Percentiles rank a stretch among this genome's conserved stretches.
phyloP scores from a whole-genome alignment of 2,329 filamentous ascomycete genomes.

The Lecanicillium sp. region DNA sequence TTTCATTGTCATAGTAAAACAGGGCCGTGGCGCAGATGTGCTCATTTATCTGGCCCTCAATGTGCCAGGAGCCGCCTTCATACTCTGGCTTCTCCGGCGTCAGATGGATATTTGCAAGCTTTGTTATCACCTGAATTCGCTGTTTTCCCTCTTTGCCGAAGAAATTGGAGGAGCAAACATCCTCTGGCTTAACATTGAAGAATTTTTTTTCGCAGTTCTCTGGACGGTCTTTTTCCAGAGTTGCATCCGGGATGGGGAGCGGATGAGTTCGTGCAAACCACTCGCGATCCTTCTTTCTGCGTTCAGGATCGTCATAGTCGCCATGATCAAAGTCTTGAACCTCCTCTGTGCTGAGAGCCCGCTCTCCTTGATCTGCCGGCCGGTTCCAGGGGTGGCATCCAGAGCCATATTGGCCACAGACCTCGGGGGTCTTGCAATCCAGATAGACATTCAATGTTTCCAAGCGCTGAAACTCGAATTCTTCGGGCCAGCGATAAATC shows the following conservation, averaged over 20 bases:
- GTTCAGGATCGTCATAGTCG: slow-evolving; percentile 13
- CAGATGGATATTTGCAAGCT: slow-evolving; percentile 53
- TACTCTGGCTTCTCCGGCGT: slow-evolving; percentile 49
- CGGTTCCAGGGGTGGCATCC: slow-evolving; percentile 14
- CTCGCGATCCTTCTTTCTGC: slow-evolving; percentile 13
- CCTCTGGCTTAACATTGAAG: too few relatives aligned
- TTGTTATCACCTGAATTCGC: slow-evolving; percentile 60
- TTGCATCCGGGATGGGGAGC: slow-evolving; percentile 9
- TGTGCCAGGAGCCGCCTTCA: slow-evolving; percentile 44
- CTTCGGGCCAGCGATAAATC: slow-evolving; percentile 21
- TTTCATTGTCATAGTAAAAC: slow-evolving; percentile 53
- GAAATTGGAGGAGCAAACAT: slow-evolving; percentile 21
- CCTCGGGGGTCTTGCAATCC: too few relatives aligned
- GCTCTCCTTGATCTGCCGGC: slow-evolving; percentile 16
- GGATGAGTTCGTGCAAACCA: slow-evolving; percentile 22
- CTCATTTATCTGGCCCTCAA: slow-evolving; percentile 52
- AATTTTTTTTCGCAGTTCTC: too few relatives aligned
- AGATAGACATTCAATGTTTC: too few relatives aligned
- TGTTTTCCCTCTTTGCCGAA: slow-evolving; percentile 19
- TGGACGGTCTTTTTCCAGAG: too few relatives aligned
- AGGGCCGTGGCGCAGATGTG: slow-evolving; percentile 55
- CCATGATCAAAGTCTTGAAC: slow-evolving; percentile 10
- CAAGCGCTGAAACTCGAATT: slow-evolving; percentile 22
- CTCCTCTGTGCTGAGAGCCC: slow-evolving; percentile 14
- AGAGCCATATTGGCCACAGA: too few relatives aligned